Conservation (phyloP, 2,329 filamentous ascomycete species). For the Cephalotrichum gorgonifer region DNA sequence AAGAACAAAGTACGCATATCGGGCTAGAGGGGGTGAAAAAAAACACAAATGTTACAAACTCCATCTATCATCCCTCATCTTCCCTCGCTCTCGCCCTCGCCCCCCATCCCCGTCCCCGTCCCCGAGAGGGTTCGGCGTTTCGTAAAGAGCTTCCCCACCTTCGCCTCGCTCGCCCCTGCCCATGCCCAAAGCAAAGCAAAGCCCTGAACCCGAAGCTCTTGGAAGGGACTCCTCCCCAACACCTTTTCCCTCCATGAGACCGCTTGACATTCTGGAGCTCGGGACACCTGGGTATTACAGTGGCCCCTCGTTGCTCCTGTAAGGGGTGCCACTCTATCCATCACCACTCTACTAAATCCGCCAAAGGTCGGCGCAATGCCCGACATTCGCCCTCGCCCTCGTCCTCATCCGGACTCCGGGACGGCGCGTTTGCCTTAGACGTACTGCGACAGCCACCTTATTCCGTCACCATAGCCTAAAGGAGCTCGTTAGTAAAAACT, state of each 20-base stretch:
- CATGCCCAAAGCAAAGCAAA: neutral
- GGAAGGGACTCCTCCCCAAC: no score
- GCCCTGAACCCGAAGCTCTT: no score
- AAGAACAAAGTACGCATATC: neutral
- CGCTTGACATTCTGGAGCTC: neutral
- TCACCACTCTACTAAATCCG: no score
- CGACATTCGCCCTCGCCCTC: neutral
- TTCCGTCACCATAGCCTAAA: conserved; percentile 73
- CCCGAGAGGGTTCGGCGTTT: neutral
- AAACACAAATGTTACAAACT: neutral
- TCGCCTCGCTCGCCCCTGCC: no score
- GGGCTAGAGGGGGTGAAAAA: neutral
- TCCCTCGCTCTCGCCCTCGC: neutral
- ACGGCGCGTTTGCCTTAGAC: conserved; percentile 42
- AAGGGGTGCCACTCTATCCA: no score
- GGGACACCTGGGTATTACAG: neutral
- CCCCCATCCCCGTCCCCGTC: no score
- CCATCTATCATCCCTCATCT: neutral
- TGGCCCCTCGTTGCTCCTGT: neutral
- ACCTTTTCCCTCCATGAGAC: neutral
- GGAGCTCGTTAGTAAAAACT: conserved; percentile 10
- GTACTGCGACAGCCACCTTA: conserved; percentile 88
- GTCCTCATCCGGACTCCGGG: neutral
- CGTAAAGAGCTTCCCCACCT: neutral
- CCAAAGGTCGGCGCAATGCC: no score